Base-by-base conservation (phyloP, 1,139 yeast species). In the Saccharomyces hybrid region DNA sequence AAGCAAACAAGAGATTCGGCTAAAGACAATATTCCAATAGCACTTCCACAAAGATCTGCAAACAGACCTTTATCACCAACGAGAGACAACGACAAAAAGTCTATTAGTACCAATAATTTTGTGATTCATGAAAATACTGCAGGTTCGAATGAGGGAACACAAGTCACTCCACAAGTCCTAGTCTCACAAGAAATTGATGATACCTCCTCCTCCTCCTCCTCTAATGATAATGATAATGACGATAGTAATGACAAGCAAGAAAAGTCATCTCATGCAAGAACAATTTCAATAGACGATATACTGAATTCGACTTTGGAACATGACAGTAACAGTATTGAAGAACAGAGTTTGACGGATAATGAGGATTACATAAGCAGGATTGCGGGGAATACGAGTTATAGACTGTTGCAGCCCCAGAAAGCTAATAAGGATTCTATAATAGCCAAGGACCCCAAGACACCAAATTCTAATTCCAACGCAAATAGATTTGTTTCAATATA, bases 261-360 rank as follows among this genome's bases (percentile, higher is more conserved):
- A 46, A 46, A 48, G 34, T 14, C 49, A 4, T 49, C 42, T 29
- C 65, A 62, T 47, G 42, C 57, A 4, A 58, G 64, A 61, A 57
- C 57, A 55, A 64, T 57, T 44, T 57, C 52, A 6, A 62, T 68
- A 32, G 71, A 68, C 54, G 70, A 66, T 49, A 64, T 68, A 48
- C 50, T 68, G 38, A 65, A 66, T 51, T 62, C 65, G 9, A 68
- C 71, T 3, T 54, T 68, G 44, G 64, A 63, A 29, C 57, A 62
- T 28, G 61, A 62, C 42, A 60, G 58, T 7, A 58, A 61, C 19
- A 61, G 57, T 34, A 50, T 53, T 34, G 49, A 52, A n/a, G 52
- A 44, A 19, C 49, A 42, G 34, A 38, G 16, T 11, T 21, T 42
- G 48, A 19, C 32, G 19, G 38, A 48, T 21, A 19, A 48, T 19